Base-by-base conservation (phyloP, 345 rosid species). In the Gossypium anomalum region DNA sequence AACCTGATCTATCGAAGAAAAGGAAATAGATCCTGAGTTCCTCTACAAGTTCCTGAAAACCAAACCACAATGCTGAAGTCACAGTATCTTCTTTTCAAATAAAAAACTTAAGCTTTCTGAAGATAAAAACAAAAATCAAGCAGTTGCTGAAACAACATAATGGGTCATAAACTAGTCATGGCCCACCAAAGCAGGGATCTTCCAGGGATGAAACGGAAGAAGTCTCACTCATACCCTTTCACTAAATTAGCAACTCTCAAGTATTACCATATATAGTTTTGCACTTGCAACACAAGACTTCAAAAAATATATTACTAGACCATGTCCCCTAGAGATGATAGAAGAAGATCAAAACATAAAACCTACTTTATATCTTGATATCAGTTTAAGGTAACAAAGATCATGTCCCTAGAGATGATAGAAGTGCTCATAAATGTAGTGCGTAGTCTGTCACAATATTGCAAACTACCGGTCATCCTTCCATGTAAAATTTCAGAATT, bases 1-100 rank as follows among this genome's bases (percentile, higher is more conserved):
- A 92, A 19, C 98, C 98, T 19, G 97, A 90, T 86, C 98, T 84
- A 79, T 94, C 97, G 60, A 80, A 94, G 82, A 47, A 80, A 27
- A 94, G 70, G 56, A 90, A 70, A 80, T 89, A 90, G 79, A 94
- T 81, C 67, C 78, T 79, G 38, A 79, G 78, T 61, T 92, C 92
- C 78, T 92, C 92, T 57, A 89, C 56, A 34, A 89, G 78, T 48
- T 88, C 92, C 97, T 94, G 88, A 65, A 57, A 53, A 13, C 47
- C 23, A 72, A 71, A 68, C n/a, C 56, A 64, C 2, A n/a, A n/a
- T 19, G 56, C 72, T 41, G 52, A 75, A 52, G 67, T 72, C 22
- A 67, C 12, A 19, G 43, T 9, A 22, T 70, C 17, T 49, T 57
- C 9, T 8, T n/a, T 47, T 23, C 61, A 66, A 34, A 73, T 38